These are phyloP conservation scores for Akebia trifoliata DNA, from an alignment of 164 flowering plant genomes.

Conservation along the genomic window DNA sequence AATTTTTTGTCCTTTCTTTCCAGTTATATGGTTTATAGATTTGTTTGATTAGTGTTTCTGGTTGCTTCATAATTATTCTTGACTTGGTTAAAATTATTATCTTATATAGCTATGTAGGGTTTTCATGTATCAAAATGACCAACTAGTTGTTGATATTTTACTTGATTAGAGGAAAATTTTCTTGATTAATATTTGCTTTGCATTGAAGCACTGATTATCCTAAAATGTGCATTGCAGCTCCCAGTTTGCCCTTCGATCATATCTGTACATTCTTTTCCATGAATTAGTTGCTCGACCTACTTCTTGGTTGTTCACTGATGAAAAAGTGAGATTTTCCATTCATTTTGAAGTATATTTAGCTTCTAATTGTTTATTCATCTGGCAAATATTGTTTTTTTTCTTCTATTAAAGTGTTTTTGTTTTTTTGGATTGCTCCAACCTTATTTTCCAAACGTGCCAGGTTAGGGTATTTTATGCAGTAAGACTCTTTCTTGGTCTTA, in stretches of 20 bases:
- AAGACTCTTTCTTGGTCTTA: constrained; percentile 73
- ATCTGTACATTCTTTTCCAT: constrained; percentile 77
- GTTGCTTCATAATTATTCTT: too few species aligned
- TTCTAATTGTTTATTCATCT: background rate
- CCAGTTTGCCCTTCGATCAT: constrained; percentile 84
- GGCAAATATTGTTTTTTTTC: background rate
- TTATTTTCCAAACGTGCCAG: constrained; percentile 36
- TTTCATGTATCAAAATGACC: background rate
- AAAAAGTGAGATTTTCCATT: constrained; percentile 52
- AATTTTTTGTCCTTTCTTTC: too few species aligned
- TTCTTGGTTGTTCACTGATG: constrained; percentile 67
- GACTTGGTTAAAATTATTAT: background rate
- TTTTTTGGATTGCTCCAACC: background rate
- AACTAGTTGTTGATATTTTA: background rate
- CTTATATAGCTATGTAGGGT: too few species aligned
- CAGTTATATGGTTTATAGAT: too few species aligned
- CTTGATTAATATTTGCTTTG: background rate
- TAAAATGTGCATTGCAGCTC: constrained; percentile 51
- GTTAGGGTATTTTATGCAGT: constrained; percentile 91
- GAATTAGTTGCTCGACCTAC: constrained; percentile 79
- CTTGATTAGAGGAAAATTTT: background rate
- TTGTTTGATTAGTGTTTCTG: too few species aligned
- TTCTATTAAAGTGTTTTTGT: constrained; percentile 1
- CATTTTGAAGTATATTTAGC: constrained; percentile 3
- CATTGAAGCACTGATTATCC: background rate